phyloP scores from a whole-genome alignment of 768 basidiomycete species.

The Lentinula edodes region DNA sequence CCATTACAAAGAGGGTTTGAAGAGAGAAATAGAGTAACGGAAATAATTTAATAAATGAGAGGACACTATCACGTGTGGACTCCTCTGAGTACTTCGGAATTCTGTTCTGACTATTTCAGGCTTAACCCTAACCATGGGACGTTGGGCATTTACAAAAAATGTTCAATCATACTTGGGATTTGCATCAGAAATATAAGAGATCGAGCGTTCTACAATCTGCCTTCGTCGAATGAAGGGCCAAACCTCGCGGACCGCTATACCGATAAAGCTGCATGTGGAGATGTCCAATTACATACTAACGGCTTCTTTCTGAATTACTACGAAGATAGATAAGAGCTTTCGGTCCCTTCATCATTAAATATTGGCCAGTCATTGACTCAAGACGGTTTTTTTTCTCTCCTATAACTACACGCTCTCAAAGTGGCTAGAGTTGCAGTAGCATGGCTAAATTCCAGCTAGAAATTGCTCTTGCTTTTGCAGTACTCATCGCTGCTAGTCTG shows the following conservation, averaged over 20 bases:
- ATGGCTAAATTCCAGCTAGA: constrained; percentile 40
- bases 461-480: constrained; percentile 31
- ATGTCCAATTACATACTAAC: not conserved
- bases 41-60: not conserved
- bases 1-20: not conserved
- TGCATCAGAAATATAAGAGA: too few species aligned
- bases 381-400: not conserved
- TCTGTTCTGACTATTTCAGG: too few species aligned
- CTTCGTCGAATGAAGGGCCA: too few species aligned
- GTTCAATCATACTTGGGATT: too few species aligned
- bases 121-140: too few species aligned
- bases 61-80: not conserved
- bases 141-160: too few species aligned
- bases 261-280: not conserved
- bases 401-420: not conserved
- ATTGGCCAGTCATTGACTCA: not conserved
- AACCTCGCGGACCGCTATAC: not conserved
- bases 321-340: not conserved
- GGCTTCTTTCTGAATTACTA: not conserved
- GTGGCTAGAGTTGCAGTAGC: too few species aligned
- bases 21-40: not conserved
- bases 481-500: constrained; percentile 28
- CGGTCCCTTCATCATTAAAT: not conserved
- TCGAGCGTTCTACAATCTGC: too few species aligned
- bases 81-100: not conserved